Conservation (phyloP, 2,329 filamentous ascomycete genomes). For the Cordyceps fumosorosea region DNA sequence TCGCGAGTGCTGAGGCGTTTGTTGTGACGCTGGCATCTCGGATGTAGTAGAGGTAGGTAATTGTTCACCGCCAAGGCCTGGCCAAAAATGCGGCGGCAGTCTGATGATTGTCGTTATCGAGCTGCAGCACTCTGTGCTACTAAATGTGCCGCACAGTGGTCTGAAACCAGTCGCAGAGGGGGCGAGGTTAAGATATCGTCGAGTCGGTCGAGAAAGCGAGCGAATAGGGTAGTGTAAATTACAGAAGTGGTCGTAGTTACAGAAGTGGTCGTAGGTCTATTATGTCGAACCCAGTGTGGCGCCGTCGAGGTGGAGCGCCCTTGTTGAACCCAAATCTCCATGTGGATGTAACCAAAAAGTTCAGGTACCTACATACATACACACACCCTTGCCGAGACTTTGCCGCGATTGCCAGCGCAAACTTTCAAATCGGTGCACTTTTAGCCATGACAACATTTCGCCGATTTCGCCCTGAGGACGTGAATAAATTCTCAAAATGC, state of each 20-base stretch:
- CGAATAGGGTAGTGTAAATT: background rate
- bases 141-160: background rate
- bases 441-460: constrained; percentile 71
- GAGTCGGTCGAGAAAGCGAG: background rate
- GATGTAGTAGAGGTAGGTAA: background rate
- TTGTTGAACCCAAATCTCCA: background rate
- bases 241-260: too few relatives aligned
- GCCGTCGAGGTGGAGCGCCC: constrained; percentile 4
- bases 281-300: background rate
- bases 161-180: background rate
- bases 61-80: constrained; percentile 14
- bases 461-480: constrained; percentile 74
- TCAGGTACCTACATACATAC: background rate
- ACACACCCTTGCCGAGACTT: background rate
- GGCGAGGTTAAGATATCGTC: background rate
- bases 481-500: constrained; percentile 85
- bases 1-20: constrained; percentile 54
- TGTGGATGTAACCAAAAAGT: too few relatives aligned
- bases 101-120: background rate
- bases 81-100: background rate
- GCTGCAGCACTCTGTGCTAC: background rate
- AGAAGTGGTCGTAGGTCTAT: background rate
- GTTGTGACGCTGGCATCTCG: constrained; percentile 37
- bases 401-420: background rate
- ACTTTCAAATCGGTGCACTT: background rate